A percentile compares a stretch with the other conserved stretches of the same genome.
Evolutionary conservation across 345 rosid genomes (phyloP).

Genomic region (Rhodamnia argentea): DNA sequence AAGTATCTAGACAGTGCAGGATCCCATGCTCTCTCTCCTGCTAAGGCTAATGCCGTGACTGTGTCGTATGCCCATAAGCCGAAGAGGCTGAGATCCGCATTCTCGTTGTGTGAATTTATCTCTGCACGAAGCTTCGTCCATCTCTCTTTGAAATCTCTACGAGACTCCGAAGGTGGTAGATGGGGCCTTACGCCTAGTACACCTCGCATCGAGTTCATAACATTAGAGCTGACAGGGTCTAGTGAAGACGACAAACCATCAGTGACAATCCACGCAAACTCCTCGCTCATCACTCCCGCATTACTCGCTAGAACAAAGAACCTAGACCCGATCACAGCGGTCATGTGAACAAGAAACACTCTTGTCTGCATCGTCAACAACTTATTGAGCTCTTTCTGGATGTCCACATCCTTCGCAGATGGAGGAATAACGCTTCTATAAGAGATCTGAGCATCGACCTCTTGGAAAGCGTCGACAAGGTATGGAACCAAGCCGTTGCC

Average conservation of each 20-base stretch:
- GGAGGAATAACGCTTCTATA: conserved; percentile 9
- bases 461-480: conserved; percentile 14
- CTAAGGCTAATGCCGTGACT: neutral
- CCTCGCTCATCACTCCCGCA: conserved; percentile 21
- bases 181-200: conserved; percentile 1
- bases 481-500: conserved; percentile 21
- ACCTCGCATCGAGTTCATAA: neutral
- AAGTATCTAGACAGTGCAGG: neutral
- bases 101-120: neutral
- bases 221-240: too few species aligned
- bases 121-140: neutral
- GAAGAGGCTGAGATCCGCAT: neutral
- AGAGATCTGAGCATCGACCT: conserved; percentile 3
- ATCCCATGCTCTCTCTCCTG: neutral
- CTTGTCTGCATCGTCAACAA: conserved; percentile 20
- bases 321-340: conserved; percentile 12
- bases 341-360: conserved; percentile 31
- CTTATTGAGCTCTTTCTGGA: conserved; percentile 12
- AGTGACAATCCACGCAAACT: conserved; percentile 28
- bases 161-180: neutral
- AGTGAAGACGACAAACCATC: conserved; percentile 1
- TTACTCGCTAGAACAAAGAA: conserved; percentile 12
- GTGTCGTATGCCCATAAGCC: conserved; percentile 8
- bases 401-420: conserved; percentile 4
- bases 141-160: neutral